Base-by-base conservation (phyloP, 2,329 filamentous ascomycete genomes). In the Bipolaris bicolor region DNA sequence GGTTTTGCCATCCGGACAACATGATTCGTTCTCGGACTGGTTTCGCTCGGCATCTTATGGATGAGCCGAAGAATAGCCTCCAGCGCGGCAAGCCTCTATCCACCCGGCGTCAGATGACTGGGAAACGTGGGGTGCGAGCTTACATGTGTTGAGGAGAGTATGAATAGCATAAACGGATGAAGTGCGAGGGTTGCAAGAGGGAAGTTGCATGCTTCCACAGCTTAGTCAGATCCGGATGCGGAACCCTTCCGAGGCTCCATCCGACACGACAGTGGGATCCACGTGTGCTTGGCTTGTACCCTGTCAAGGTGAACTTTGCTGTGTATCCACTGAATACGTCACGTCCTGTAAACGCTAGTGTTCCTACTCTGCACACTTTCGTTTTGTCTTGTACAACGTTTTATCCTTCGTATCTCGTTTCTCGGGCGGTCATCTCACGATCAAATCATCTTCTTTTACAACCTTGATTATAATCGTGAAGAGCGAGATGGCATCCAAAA, bases 1-100 rank as follows among this genome's bases (percentile, higher is more conserved):
- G 37, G 63, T 66, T 68, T 40, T 65, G 41, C 61, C 66, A 58
- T 40, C 43, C 55, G 43, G 44, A 24, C 33, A 49, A 33, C 39
- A 36, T 52, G 49, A 61, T 61, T 61, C 54, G 56, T 33, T 20
- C 37, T 37, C 31, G 46, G 46, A 22, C 33, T 24, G 29, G 16
- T 29, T 5, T 10, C 31, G 26, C 44, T 39, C 43, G 43, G 34
- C 49, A 39, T 41, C 33, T 29, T 56, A 56, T 51, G 41, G 46
- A 47, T 50, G 44, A 37, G 62, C 63, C 48, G 41, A 54, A 3
- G 50, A 45, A 49, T 29, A 60, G 57, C 57, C 57, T 40, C 22
- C 22, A 15, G 36, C 20, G n/a, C 40, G 43, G 36, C 13, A 16
- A 50, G 39, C 29, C 11, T 33, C 16, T 45, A 39, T 9, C 31